Evolutionary conservation across 2,329 filamentous ascomycete species (phyloP), one percentile per base, ranked within the genome.

Genomic region (Ophiostoma angusticollis): DNA sequence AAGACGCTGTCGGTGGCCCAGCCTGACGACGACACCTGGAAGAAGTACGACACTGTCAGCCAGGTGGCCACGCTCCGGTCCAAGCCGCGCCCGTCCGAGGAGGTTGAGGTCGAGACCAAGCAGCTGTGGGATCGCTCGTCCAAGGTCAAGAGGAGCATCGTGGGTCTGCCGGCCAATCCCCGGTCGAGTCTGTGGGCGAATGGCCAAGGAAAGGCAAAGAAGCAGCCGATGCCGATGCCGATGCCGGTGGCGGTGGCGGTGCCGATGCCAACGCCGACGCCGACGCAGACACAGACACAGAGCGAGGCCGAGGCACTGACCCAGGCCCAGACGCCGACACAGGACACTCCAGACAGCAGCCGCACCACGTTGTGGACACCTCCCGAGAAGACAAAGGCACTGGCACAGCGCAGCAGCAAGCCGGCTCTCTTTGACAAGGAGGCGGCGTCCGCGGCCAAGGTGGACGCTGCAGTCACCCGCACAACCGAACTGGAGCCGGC

Each of bases 1-100:
- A 41, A 49, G 27, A 23, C 40, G 14, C 38, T 48, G 17, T 49
- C 44, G 38, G 29, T 61, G 7, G 52, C 56, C 17, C 58, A 66
- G 45, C 60, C 59, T 13, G 58, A 61, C 40, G 47, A 51, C 25
- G 43, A 48, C 14, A 52, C 48, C n/a, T 64, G 61, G 62, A 50
- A 53, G 28, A 45, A 45, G 28, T 62, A 63, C 39, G 48, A 56
- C 28, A 46, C 47, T 8, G 42, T 51, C 16, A 28, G 14, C 28
- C 32, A 30, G 24, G 42, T 50, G 17, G 48, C 45, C 14, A 51
- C 50, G 24, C 38, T 42, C 3, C 59, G 58, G 38, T 41, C 53
- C 11, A 53, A 54, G 34, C 47, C 50, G 9, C 54, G 51, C 24
- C 46, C 46, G 23, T 44, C 52, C 9, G 53, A 56, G 32, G 47